Base-by-base conservation (phyloP, 768 basidiomycete species). In the Russula earlei region DNA sequence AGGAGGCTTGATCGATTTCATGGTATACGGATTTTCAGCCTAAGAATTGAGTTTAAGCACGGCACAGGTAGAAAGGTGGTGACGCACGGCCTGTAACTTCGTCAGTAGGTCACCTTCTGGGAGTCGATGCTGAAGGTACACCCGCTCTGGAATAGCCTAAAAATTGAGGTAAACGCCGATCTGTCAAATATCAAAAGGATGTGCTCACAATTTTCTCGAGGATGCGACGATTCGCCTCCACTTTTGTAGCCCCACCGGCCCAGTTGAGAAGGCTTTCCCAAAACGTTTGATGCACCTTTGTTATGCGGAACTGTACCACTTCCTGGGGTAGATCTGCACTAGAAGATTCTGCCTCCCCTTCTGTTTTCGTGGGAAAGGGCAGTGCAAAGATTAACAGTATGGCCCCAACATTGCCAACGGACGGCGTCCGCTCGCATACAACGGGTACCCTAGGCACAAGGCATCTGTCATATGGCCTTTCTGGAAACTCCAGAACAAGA, bases 401-500 rank as follows among this genome's bases (percentile, higher is more conserved):
- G 45, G 71, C 70, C 29, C 52, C 52, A 20, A 56, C 37, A 45
- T 49, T 33, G 14, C 53, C 62, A 10, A 10, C 12, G 9, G 49
- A 62, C 59, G 34, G 66, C 42, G 56, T 59, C 55, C 75, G 72
- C 59, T 84, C 78, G 57, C 74, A 81, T 29, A 75, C 68, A 8
- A 76, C 75, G 5, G 75, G 72, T 20, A 78, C 80, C 31, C 84
- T 78, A 49, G 87, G 86, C 52, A 90, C 72, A 6, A 85, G 62
- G 79, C 80, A 84, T n/a, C 82, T 77, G 45, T 87, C 84, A 41
- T 72, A 71, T 3, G 79, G 73, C 5, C 71, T 69, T 63, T 89
- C 87, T 48, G 75, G 70, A 60, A 87, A 89, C 63, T 87, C 85
- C 49, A 91, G 64, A 22, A 89, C 79, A 1, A 91, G 65, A 65